phyloP scores from a whole-genome alignment of 139 green algal genomes.

The Tetradesmus obliquus region DNA sequence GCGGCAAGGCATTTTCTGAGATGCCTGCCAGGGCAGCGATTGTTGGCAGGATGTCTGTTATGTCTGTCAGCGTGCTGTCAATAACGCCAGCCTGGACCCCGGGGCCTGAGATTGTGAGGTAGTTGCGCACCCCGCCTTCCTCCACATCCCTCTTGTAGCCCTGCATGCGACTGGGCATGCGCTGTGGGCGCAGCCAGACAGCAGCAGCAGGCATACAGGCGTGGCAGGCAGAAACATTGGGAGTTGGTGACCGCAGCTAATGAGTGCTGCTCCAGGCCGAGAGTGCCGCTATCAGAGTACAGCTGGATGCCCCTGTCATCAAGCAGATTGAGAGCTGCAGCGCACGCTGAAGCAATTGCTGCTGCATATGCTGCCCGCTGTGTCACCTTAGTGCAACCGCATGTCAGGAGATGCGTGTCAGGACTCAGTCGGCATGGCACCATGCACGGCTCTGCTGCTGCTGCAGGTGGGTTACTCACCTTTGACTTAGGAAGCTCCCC shows the following conservation, averaged over 20 bases:
- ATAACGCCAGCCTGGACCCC: conserved; percentile 16
- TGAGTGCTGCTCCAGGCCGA: not conserved
- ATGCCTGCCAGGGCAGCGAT: conserved; percentile 1
- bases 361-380: not conserved
- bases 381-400: too few relatives aligned
- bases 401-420: too few relatives aligned
- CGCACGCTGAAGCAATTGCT: not conserved
- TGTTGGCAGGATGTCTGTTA: conserved; percentile 37
- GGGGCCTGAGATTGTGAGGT: conserved; percentile 16
- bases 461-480: not conserved
- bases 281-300: not conserved
- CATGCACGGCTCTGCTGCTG: not conserved
- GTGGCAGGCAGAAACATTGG: not conserved
- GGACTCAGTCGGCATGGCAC: not conserved
- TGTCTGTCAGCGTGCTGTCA: conserved; percentile 20
- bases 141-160: conserved; percentile 4
- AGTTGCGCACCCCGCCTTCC: conserved; percentile 28
- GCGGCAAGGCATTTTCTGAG: not conserved
- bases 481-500: not conserved
- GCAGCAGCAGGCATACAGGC: not conserved
- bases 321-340: not conserved
- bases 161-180: conserved; percentile 28
- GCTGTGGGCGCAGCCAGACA: not conserved
- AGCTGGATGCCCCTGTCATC: too few relatives aligned
- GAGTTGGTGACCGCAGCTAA: not conserved